Base-by-base conservation (phyloP, 2,329 filamentous ascomycete species). In the Alternaria burnsii region DNA sequence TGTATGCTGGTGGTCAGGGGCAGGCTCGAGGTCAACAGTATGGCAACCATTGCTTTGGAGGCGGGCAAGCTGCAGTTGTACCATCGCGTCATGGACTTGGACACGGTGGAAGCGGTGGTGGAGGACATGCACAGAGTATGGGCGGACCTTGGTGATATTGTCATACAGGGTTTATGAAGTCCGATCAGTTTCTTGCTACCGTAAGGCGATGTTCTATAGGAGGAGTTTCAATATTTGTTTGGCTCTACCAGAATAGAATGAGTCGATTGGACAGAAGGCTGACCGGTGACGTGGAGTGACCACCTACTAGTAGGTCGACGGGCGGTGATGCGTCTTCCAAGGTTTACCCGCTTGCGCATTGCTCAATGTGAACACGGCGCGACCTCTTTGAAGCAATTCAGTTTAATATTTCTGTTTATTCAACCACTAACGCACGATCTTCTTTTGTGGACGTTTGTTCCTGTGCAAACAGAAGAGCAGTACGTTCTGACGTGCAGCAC, bases 81-180 rank as follows among this genome's bases (percentile, higher is more conserved):
- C 48, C 22, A n/a, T 38, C 24, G 28, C 22, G 11, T 8, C 30
- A 24, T 16, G 34, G 41, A 3, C 44, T 50, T 16, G 9, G 16
- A 30, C n/a, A 43, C 20, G 36, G 48, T 14, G 20, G 48, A 26
- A 43, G 36, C 20, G 55, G 48, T 26, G 54, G 43, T 2, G 48
- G 24, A 40, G 52, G 18, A 28, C 61, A 66, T 32, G 28, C 48
- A 24, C 61, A 66, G 46, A 59, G 44, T 16, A 66, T 61, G 58
- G 63, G 57, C n/a, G 61, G 55, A 2, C 47, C 52, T 43, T 62
- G 63, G 55, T 59, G 24, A 52, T 43, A 6, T 5, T 2, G 18
- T 51, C 12, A 20, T 18, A 14, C 22, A 16, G 30, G 8, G 18
- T 10, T n/a, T 11, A 11, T 20, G 38, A 20, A 20, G n/a, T 20